Conservation (phyloP, 768 basidiomycete species). For the Leccinum aurantiacum region DNA sequence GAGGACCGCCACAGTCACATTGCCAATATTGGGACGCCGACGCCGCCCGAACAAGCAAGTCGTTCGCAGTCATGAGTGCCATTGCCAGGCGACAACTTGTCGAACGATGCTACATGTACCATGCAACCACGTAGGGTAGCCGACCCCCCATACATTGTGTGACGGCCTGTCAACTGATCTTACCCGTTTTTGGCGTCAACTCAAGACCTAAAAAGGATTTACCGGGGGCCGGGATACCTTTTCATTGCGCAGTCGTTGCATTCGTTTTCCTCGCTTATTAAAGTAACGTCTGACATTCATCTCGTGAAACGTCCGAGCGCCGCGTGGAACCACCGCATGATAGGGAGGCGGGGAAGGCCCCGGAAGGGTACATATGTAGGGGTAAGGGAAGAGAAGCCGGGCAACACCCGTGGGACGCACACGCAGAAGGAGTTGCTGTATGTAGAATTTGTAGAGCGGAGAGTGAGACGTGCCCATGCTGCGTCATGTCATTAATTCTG, state of each 20-base stretch:
- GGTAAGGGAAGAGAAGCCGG: not conserved
- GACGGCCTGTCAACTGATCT: not conserved
- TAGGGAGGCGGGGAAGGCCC: not conserved
- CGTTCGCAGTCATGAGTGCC: constrained; percentile 6
- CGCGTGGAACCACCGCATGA: constrained; percentile 13
- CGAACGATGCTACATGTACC: no score
- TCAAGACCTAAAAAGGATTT: constrained; percentile 14
- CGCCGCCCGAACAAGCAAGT: constrained; percentile 6
- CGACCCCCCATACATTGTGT: constrained; percentile 1
- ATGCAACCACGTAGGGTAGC: not conserved
- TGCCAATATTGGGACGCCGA: not conserved
- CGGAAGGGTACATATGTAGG: not conserved
- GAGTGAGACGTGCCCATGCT: not conserved
- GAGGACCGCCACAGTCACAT: not conserved
- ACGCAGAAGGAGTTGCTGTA: not conserved
- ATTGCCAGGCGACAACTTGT: not conserved
- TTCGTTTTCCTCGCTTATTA: not conserved
- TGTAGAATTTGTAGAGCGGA: not conserved
- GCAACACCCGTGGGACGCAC: not conserved
- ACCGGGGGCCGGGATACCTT: constrained; percentile 9
- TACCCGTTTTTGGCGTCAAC: not conserved
- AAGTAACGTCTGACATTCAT: not conserved
- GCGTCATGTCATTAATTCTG: not conserved
- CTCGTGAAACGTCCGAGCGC: constrained; percentile 26
- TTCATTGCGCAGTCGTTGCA: not conserved